Conservation (phyloP, 129 eudicot species). For the Helianthus tuberosus region DNA sequence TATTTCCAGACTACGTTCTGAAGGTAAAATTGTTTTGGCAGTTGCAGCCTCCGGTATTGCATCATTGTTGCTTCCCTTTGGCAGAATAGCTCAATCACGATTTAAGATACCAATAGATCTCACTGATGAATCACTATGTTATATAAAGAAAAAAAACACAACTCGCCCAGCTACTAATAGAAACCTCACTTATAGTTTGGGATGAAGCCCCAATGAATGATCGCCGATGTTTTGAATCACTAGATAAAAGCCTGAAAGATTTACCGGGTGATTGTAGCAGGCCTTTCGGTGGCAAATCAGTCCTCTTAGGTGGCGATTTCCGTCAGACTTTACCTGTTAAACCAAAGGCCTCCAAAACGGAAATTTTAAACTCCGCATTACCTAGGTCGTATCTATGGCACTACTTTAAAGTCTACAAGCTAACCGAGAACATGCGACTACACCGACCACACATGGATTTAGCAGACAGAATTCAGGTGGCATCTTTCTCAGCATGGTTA, state of each 20-base stretch:
- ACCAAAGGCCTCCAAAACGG: neutral
- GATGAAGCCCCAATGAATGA: neutral
- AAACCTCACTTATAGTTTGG: neutral
- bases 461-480: neutral
- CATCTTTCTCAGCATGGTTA: neutral
- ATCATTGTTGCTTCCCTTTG: neutral
- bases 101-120: neutral
- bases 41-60: neutral
- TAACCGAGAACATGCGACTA: neutral
- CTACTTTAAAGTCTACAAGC: neutral
- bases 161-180: neutral
- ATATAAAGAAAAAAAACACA: too few species aligned
- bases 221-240: neutral
- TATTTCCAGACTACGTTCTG: neutral
- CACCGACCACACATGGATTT: neutral
- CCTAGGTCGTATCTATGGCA: neutral
- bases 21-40: neutral
- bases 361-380: neutral
- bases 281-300: neutral
- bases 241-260: neutral
- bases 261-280: neutral
- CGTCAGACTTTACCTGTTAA: too few species aligned
- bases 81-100: neutral
- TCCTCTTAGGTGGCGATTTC: neutral
- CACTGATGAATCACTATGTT: neutral